A percentile compares a stretch with the other conserved stretches of the same genome.
phyloP scores from a whole-genome alignment of 441 rosid genomes.

The Kokia cookei region DNA sequence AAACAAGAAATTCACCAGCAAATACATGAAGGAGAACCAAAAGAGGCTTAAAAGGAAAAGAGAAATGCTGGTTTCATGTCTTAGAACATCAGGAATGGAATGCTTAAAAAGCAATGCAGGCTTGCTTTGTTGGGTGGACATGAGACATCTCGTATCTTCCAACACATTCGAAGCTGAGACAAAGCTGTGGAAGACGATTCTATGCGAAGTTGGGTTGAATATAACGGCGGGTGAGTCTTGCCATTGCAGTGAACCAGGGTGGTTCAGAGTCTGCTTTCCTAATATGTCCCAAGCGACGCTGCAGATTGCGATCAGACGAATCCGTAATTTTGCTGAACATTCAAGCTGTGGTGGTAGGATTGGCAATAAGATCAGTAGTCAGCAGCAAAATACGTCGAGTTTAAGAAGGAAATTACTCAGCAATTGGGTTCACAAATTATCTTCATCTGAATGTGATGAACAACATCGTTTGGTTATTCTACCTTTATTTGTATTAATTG shows the following conservation, averaged over 20 bases:
- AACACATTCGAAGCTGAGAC: constrained; percentile 46
- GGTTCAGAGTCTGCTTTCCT: constrained; percentile 26
- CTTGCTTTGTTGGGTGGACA: constrained; percentile 61
- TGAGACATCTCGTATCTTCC: constrained; percentile 38
- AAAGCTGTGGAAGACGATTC: constrained; percentile 42
- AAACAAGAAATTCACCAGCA: constrained; percentile 33
- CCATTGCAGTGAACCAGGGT: constrained; percentile 61
- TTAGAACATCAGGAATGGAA: constrained; percentile 30
- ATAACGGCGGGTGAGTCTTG: constrained; percentile 56
- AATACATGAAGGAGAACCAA: constrained; percentile 37
- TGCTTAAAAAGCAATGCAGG: constrained; percentile 48
- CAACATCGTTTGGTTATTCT: neutral
- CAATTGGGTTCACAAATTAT: constrained; percentile 41
- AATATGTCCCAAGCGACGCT: constrained; percentile 34
- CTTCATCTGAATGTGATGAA: neutral
- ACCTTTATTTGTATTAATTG: neutral
- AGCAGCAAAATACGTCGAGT: neutral
- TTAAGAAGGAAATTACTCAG: constrained; percentile 4
- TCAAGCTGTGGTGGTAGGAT: too few species aligned
- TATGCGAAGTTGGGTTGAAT: constrained; percentile 42
- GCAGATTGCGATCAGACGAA: constrained; percentile 37
- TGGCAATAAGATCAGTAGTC: neutral
- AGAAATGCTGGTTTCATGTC: constrained; percentile 34
- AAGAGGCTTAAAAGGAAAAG: constrained; percentile 41
- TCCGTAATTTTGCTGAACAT: constrained; percentile 21